These are phyloP conservation scores for Colletotrichum lini DNA, from an alignment of 2,329 filamentous ascomycete species.

Conservation along the genomic window DNA sequence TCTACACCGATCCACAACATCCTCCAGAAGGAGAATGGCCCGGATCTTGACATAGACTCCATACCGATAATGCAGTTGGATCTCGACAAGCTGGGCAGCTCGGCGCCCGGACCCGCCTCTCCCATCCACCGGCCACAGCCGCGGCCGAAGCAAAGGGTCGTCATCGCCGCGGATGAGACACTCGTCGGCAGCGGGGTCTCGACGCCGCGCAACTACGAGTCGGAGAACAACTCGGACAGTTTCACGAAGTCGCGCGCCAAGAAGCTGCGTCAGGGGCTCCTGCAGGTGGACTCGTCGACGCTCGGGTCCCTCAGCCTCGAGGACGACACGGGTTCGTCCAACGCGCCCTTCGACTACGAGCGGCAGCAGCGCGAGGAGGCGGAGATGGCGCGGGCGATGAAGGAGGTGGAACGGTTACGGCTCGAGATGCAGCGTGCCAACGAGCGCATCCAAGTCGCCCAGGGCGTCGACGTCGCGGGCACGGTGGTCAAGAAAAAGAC, in stretches of 20 bases:
- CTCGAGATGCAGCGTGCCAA: conserved; percentile 91
- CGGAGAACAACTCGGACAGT: conserved; percentile 66
- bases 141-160: conserved; percentile 71
- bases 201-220: conserved; percentile 67
- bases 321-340: conserved; percentile 57
- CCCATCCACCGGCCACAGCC: conserved; percentile 53
- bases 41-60: conserved; percentile 89
- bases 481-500: conserved; percentile 78
- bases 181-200: conserved; percentile 68
- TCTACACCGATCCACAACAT: conserved; percentile 87
- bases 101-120: conserved; percentile 46
- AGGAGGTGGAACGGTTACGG: conserved; percentile 87
- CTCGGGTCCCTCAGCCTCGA: conserved; percentile 81
- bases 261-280: conserved; percentile 73
- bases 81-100: conserved; percentile 69
- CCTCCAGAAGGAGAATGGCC: conserved; percentile 78
- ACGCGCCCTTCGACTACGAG: conserved; percentile 69
- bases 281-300: conserved; percentile 90
- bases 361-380: conserved; percentile 82
- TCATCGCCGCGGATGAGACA: conserved; percentile 82
- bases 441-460: conserved; percentile 79
- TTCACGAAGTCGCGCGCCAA: conserved; percentile 63
- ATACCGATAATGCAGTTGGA: conserved; percentile 97
- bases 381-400: conserved; percentile 90
- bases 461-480: conserved; percentile 76